Base-by-base conservation (phyloP, 345 rosid species). In the Eucalyptus regnans region DNA sequence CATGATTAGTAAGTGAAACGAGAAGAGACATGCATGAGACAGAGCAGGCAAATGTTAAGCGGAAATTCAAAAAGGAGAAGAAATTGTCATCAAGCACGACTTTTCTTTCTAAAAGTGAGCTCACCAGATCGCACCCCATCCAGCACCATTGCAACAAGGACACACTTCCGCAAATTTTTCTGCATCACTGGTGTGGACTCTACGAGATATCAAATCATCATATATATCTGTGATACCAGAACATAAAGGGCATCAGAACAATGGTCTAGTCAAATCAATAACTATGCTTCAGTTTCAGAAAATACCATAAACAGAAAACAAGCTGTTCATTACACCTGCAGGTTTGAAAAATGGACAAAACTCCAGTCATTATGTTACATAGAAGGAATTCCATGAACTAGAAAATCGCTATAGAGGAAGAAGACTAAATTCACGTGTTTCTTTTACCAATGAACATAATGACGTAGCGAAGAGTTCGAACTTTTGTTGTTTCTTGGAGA, bases 41-140 rank as follows among this genome's bases (percentile, higher is more conserved):
- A 37, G 76, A 64, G 7, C 48, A 76, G 23, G 83, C 81, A 71
- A 37, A 22, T 43, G 9, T 91, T 88, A 88, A 51, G 89, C 60
- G 87, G 85, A 88, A 88, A 80, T 87, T 81, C 33, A 14, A 88
- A 88, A 49, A 48, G 87, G 87, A 62, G 89, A 89, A 8, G 90
- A 89, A 87, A 86, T 71, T 44, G 27, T 51, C 31, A 86, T 86
- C 52, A 17, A 37, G 81, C 25, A 71, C 25, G 5, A 71, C 44
- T 71, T 71, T 71, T 33, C 46, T 37, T 71, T 33, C 25, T 71
- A 22, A 4, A 41, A 58, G 46, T 41, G 41, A 86, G 49, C 93
- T 92, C 86, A 95, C 97, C 97, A 95, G 86, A 95, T 95, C 58
- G 91, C 89, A 80, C 96, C 97, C 97, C 97, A 94, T 44, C 97